Evolutionary conservation across 495 filamentous ascomycete genomes (phyloP).

Genomic region (Neurospora sp.): DNA sequence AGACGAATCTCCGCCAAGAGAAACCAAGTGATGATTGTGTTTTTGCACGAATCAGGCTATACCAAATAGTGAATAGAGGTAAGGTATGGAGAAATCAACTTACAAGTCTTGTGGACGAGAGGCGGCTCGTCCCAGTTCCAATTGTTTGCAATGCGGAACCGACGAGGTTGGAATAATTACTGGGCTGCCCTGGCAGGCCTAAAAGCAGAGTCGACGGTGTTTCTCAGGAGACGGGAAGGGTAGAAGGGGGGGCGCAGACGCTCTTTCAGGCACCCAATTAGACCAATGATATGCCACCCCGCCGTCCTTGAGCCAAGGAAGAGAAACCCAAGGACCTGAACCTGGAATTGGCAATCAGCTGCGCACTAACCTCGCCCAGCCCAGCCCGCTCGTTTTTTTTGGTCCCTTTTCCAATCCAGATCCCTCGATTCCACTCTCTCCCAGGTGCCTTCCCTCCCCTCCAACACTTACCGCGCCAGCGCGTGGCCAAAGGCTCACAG

Average conservation of each 20-base stretch:
- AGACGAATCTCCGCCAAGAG: background rate
- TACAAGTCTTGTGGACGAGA: slow-evolving; percentile 15
- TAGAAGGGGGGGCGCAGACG: slow-evolving; percentile 2
- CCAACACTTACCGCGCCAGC: background rate
- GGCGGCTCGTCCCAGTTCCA: slow-evolving; percentile 6
- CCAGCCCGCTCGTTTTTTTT: background rate
- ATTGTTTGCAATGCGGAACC: slow-evolving; percentile 1
- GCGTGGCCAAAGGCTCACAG: background rate
- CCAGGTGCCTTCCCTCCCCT: background rate
- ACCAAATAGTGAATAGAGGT: background rate
- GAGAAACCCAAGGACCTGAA: background rate
- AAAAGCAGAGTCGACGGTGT: background rate
- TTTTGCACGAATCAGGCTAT: background rate
- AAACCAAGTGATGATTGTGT: background rate
- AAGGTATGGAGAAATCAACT: slow-evolving; percentile 6
- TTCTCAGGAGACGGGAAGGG: slow-evolving; percentile 14
- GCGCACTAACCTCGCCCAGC: background rate
- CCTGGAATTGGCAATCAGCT: background rate
- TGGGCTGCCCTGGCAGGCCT: slow-evolving; percentile 10
- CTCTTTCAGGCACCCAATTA: background rate
- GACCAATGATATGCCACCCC: slow-evolving; percentile 7
- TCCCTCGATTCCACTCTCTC: background rate
- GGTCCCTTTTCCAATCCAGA: background rate
- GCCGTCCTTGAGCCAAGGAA: too few relatives aligned
- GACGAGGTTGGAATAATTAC: slow-evolving; percentile 9